These are phyloP conservation scores for Fraxinus americana DNA, from an alignment of 257 asterid genomes.

Conservation along the genomic window DNA sequence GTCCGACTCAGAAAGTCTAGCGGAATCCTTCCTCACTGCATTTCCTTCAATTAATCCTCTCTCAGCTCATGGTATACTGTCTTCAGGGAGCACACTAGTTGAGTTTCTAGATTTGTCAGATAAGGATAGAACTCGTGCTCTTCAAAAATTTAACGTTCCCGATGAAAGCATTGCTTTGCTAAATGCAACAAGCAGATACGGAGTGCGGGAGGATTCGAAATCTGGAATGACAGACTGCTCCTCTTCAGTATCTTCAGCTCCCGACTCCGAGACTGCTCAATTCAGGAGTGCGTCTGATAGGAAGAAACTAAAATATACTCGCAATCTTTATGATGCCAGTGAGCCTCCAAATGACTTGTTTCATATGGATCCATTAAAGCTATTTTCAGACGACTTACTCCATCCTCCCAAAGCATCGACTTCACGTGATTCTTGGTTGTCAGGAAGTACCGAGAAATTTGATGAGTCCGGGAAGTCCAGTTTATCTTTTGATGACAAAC, in stretches of 20 bases:
- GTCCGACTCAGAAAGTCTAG: slow-evolving; percentile 80
- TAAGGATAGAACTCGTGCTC: slow-evolving; percentile 50
- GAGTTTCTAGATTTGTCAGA: slow-evolving; percentile 69
- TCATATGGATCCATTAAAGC: slow-evolving; percentile 44
- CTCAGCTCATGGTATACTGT: slow-evolving; percentile 87
- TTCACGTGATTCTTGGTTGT: slow-evolving; percentile 47
- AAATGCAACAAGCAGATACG: slow-evolving; percentile 62
- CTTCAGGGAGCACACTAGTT: slow-evolving; percentile 61
- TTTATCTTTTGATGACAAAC: slow-evolving; percentile 44
- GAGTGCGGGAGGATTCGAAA: slow-evolving; percentile 85
- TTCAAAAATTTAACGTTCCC: slow-evolving; percentile 65
- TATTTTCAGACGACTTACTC: slow-evolving; percentile 41
- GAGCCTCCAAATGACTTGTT: slow-evolving; percentile 41
- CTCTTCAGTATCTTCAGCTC: slow-evolving; percentile 71
- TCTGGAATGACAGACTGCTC: slow-evolving; percentile 95
- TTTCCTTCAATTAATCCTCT: slow-evolving; percentile 95
- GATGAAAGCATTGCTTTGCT: slow-evolving; percentile 71
- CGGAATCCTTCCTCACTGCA: slow-evolving; percentile 86
- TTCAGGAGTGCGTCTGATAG: slow-evolving; percentile 43
- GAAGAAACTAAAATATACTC: slow-evolving; percentile 58
- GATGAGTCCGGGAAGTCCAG: slow-evolving; percentile 42
- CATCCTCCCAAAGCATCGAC: slow-evolving; percentile 44
- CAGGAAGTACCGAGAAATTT: slow-evolving; percentile 40
- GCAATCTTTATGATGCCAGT: slow-evolving; percentile 31
- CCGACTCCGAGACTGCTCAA: slow-evolving; percentile 57